Evolutionary conservation across 108 stramenopile genomes (phyloP).

Genomic region (Pelagomonas calceolata): DNA sequence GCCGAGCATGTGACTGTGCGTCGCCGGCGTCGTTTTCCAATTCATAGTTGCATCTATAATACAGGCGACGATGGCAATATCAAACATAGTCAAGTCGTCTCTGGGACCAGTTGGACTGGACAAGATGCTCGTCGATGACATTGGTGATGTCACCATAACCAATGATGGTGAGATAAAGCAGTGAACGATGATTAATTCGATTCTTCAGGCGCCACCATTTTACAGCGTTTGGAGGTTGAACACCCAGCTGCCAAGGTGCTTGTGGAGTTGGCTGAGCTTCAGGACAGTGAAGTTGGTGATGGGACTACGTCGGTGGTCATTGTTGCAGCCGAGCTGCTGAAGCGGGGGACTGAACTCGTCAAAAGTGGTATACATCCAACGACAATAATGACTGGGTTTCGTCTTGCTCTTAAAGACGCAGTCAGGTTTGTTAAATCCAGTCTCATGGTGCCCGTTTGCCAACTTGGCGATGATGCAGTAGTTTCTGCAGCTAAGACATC

Average conservation of each 20-base stretch:
- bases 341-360: conserved; percentile 87
- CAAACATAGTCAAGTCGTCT: conserved; percentile 97
- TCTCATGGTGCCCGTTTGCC: conserved; percentile 69
- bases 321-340: conserved; percentile 87
- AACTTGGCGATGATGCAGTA: conserved; percentile 70
- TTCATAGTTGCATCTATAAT: too few species aligned
- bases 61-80: conserved; percentile 84
- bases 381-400: conserved; percentile 90
- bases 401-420: conserved; percentile 88
- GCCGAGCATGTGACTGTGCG: too few species aligned
- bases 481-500: conserved; percentile 86
- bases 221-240: conserved; percentile 92
- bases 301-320: conserved; percentile 97
- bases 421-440: conserved; percentile 84
- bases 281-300: conserved; percentile 98
- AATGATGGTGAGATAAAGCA: conserved; percentile 59
- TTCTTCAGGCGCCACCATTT: conserved; percentile 72
- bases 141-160: conserved; percentile 98
- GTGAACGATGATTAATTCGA: too few species aligned
- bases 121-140: conserved; percentile 98
- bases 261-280: conserved; percentile 94
- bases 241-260: conserved; percentile 98
- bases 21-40: too few species aligned
- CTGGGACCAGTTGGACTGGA: conserved; percentile 97
- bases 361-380: conserved; percentile 81